Evolutionary conservation across 192 early-diverging fungal species (phyloP).

Genomic region (Podila horticola): DNA sequence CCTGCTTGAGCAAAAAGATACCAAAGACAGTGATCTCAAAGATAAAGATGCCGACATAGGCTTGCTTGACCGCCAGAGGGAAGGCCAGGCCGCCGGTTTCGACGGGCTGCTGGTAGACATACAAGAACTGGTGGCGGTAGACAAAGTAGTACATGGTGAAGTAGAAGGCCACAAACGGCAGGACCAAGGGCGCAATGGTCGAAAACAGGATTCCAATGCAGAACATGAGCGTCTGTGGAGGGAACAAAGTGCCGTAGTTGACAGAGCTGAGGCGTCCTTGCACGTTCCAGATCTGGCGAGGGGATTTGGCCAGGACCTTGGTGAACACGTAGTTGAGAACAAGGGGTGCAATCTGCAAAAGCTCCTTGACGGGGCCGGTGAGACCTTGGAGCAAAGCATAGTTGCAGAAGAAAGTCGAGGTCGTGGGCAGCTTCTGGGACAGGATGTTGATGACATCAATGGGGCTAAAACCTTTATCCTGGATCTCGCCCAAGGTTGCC

Average conservation of each 20-base stretch:
- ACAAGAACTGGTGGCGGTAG: slow-evolving; percentile 86
- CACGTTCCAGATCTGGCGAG: slow-evolving; percentile 67
- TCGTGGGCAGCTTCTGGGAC: slow-evolving; percentile 71
- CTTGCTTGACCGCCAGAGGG: slow-evolving; percentile 66
- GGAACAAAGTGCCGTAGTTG: slow-evolving; percentile 61
- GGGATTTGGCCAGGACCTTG: slow-evolving; percentile 71
- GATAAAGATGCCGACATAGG: slow-evolving; percentile 75
- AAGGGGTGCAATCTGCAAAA: slow-evolving; percentile 76
- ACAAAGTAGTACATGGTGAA: slow-evolving; percentile 79
- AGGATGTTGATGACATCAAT: slow-evolving; percentile 58
- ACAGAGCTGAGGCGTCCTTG: slow-evolving; percentile 49
- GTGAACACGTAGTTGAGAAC: slow-evolving; percentile 68
- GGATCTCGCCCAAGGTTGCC: slow-evolving; percentile 2
- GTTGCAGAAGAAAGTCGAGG: slow-evolving; percentile 86
- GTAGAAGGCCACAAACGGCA: slow-evolving; percentile 78
- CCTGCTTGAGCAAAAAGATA: slow-evolving; percentile 71
- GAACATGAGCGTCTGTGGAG: slow-evolving; percentile 75
- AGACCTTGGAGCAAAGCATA: slow-evolving; percentile 80
- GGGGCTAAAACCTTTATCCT: slow-evolving; percentile 7
- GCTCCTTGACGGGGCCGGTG: slow-evolving; percentile 67
- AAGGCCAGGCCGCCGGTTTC: slow-evolving; percentile 73
- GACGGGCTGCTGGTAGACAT: slow-evolving; percentile 70
- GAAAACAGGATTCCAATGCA: slow-evolving; percentile 80
- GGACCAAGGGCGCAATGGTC: slow-evolving; percentile 80
- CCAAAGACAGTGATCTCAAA: slow-evolving; percentile 78